These are phyloP conservation scores for Eucalyptus erythrocorys DNA, from an alignment of 345 rosid species.

Conservation along the genomic window DNA sequence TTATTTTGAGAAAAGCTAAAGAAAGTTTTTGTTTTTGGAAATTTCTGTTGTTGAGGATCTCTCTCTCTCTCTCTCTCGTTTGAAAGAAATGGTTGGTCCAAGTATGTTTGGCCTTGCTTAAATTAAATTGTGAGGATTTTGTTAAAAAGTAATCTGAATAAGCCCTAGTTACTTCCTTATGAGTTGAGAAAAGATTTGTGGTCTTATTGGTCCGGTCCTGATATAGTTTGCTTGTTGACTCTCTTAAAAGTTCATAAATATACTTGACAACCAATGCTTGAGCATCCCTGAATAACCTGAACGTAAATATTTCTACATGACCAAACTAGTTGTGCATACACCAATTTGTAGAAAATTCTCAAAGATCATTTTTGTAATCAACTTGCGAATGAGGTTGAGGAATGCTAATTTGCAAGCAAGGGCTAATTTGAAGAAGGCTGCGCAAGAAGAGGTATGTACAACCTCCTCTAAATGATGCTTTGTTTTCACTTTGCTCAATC, in stretches of 20 bases:
- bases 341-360: background rate
- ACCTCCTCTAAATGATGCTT: background rate
- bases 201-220: background rate
- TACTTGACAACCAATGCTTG: background rate
- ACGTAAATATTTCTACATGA: background rate
- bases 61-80: too few species aligned
- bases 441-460: conserved; percentile 53
- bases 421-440: conserved; percentile 79
- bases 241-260: background rate
- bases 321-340: background rate
- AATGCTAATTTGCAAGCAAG: conserved; percentile 89
- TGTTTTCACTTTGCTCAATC: background rate
- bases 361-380: conserved; percentile 6
- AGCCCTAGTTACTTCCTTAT: background rate
- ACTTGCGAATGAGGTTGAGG: conserved; percentile 58
- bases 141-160: too few species aligned
- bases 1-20: too few species aligned
- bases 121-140: too few species aligned
- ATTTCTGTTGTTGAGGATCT: background rate
- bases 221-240: background rate
- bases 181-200: background rate
- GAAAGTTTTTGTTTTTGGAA: too few species aligned
- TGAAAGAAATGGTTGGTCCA: too few species aligned
- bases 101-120: too few species aligned
- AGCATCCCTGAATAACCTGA: background rate